Evolutionary conservation across 2,329 filamentous ascomycete species (phyloP), one percentile per base, ranked within the genome.

Genomic region (Rachicladosporium sp.): DNA sequence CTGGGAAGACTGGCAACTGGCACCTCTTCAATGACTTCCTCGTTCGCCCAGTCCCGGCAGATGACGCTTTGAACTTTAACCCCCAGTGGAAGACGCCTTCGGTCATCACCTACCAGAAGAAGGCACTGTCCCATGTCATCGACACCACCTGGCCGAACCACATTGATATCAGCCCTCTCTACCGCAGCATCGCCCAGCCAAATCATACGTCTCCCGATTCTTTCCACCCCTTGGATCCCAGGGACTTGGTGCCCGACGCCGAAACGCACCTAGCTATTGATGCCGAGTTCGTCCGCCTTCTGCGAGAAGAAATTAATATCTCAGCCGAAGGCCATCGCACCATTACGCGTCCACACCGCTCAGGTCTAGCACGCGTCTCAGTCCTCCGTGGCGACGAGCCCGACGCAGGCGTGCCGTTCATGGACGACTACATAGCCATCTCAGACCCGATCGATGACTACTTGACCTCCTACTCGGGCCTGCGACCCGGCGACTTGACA

Each of bases 1-100:
- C 72, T 1, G 70, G 76, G 1, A 67, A 66, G 3, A 71, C 77
- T 46, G 80, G 76, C 52, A 80, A 81, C 50, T 98, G 93, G 93
- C 86, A 96, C 61, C 64, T 98, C 1, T 95, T 98, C 67, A 98
- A 98, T 51, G 91, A 98, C 62, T 98, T 98, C 54, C 65, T 94
- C 29, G 93, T 98, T 12, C 77, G 83, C 9, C 78, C 81, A 7
- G 76, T 94, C 10, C 76, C 80, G 27, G 73, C 76, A 21, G 80
- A 87, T 45, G 89, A 98, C 57, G 93, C 89, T 1, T 68, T 96
- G 11, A 78, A 81, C 15, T 98, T 96, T 60, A 88, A 89, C 45
- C 77, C 86, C 3, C 73, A 78, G 11, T 98, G 91, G 91, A 98
- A 96, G 65, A 71, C 86, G 36, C 91, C 91, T 1, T 87, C 85